phyloP scores from a whole-genome alignment of 306 rosid genomes.

The Albizia julibrissin region DNA sequence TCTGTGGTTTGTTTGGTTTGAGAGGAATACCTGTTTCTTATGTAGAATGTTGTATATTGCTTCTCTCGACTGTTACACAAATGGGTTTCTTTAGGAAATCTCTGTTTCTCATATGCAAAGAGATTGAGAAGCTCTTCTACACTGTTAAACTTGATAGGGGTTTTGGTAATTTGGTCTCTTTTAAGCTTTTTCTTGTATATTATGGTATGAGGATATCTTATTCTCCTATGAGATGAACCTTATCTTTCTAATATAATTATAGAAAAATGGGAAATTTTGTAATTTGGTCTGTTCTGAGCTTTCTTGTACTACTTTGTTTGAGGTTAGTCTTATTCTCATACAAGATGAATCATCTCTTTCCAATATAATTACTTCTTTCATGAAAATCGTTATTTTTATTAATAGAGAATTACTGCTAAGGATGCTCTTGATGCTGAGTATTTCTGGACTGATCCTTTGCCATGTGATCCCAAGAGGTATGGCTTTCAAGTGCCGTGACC shows the following conservation, averaged over 20 bases:
- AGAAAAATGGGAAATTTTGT: not conserved
- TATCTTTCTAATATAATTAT: not conserved
- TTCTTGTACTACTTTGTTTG: not conserved
- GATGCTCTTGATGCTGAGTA: constrained; percentile 78
- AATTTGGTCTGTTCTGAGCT: not conserved
- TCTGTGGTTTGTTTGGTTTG: not conserved
- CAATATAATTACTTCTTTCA: not conserved
- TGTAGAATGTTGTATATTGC: not conserved
- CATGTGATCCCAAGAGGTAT: constrained; percentile 71
- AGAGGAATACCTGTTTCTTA: not conserved
- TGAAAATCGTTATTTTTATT: not conserved
- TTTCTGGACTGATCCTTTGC: constrained; percentile 75
- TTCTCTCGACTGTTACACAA: not conserved
- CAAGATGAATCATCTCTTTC: not conserved
- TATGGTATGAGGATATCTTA: not conserved
- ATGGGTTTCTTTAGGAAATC: not conserved
- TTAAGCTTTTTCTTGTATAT: not conserved
- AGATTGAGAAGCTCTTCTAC: not conserved
- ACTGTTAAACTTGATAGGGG: not conserved
- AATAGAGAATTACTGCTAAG: constrained; percentile 63
- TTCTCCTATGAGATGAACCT: not conserved
- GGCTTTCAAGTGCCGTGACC: not conserved
- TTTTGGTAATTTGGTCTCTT: not conserved
- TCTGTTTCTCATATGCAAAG: not conserved
- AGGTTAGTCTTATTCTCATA: not conserved